Base-by-base conservation (phyloP, 257 asterid genomes). In the Linaria vulgaris region DNA sequence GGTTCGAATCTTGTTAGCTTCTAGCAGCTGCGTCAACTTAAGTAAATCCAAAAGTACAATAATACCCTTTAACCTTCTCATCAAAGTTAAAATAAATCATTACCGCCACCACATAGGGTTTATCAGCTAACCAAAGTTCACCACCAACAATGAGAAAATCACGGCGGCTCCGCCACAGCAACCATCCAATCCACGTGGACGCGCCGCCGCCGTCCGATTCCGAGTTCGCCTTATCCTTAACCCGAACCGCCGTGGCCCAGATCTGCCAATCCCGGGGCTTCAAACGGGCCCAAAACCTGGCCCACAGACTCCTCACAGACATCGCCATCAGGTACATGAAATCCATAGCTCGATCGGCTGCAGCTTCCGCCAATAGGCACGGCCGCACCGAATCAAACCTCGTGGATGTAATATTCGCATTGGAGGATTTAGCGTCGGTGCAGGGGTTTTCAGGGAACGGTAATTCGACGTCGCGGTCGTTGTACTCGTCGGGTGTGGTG, bases 331-430 rank as follows among this genome's bases (percentile, higher is more conserved):
- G 79, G 61, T 80, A 77, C 65, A n/a, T 88, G 57, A 56, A 43
- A 55, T 62, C 81, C 43, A 47, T 81, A 3, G 88, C 84, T 23
- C 76, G 69, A 24, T n/a, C 70, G 17, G 83, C 83, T 17, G 72
- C 80, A 0, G 71, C 64, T 24, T 74, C 86, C 59, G 82, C 88
- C 73, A 77, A 80, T 61, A 54, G 80, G 25, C 23, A 24, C 54
- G 68, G 80, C 66, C 92, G 95, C 31, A 80, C 86, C 6, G 64
- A 84, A 15, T 72, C 83, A 1, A 84, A 84, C 63, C 56, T 80
- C 68, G 12, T 38, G 12, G 92, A 87, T 69, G 20, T 83, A 16
- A 16, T 72, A 17, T 68, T 57, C 11, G 84, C 92, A 6, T 72
- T 82, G 11, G 88, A 87, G 44, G 85, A 82, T 1, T 43, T 87